Evolutionary conservation across 768 basidiomycete species (phyloP).

Genomic region (Agaricus blazei): DNA sequence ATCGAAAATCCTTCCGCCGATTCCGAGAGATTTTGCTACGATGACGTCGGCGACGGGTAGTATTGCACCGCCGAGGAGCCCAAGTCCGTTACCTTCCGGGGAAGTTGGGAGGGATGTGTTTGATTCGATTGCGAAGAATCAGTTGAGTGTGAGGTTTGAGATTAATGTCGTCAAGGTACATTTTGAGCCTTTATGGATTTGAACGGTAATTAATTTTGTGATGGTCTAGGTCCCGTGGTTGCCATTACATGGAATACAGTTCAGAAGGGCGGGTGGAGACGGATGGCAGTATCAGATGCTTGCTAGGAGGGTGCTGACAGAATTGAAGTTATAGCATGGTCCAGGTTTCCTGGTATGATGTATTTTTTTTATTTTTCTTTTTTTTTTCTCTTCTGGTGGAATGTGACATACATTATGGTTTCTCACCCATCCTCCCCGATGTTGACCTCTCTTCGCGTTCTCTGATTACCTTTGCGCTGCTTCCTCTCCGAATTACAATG

Average conservation of each 20-base stretch:
- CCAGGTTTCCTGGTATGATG: background rate
- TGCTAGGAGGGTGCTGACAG: slow-evolving; percentile 80
- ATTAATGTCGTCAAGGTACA: slow-evolving; percentile 93
- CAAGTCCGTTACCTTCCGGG: slow-evolving; percentile 57
- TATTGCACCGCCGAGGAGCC: slow-evolving; percentile 30
- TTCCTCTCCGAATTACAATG: background rate
- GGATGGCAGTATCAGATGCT: slow-evolving; percentile 99
- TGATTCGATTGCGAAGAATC: slow-evolving; percentile 70
- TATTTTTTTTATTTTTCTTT: background rate
- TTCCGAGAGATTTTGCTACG: slow-evolving; percentile 62
- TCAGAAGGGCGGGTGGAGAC: slow-evolving; percentile 84
- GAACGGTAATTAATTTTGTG: background rate
- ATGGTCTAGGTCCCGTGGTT: slow-evolving; percentile 78
- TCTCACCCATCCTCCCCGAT: background rate
- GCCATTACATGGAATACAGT: slow-evolving; percentile 92
- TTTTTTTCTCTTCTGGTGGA: background rate
- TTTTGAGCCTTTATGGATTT: background rate
- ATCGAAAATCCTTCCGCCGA: slow-evolving; percentile 68
- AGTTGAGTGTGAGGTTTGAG: slow-evolving; percentile 90
- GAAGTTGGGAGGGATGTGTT: slow-evolving; percentile 65
- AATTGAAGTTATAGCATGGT: slow-evolving; percentile 63
- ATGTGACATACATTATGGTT: background rate
- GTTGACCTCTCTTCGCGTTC: background rate
- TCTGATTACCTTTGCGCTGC: background rate
- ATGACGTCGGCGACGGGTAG: slow-evolving; percentile 19